Evolutionary conservation across 352 stramenopile genomes (phyloP).

Genomic region (Pythium aquatile): DNA sequence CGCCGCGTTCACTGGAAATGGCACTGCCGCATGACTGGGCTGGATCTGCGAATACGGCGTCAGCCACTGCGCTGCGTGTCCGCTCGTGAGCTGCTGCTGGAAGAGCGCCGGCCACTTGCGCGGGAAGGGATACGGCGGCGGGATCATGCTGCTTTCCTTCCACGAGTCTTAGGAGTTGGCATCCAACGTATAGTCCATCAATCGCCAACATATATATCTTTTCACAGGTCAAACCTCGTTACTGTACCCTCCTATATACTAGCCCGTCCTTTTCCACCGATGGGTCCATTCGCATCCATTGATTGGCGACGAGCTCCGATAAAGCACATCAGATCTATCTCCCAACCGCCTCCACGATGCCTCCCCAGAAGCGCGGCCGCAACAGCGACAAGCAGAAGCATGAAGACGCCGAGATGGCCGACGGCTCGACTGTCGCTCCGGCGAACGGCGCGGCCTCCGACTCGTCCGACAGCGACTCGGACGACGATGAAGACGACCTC

Average conservation of each 20-base stretch:
- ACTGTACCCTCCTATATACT: slow-evolving; percentile 1
- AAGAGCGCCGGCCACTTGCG: slow-evolving; percentile 59
- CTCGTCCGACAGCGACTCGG: slow-evolving; percentile 37
- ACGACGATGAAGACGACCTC: slow-evolving; percentile 55
- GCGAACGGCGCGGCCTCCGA: neutral
- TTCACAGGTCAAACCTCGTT: slow-evolving; percentile 3
- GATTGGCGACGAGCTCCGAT: slow-evolving; percentile 3
- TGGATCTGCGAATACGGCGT: slow-evolving; percentile 30
- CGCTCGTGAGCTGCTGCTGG: slow-evolving; percentile 24
- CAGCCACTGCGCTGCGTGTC: slow-evolving; percentile 38
- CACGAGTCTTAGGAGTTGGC: neutral
- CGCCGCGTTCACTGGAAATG: neutral
- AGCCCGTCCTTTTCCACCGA: neutral
- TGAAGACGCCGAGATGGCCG: slow-evolving; percentile 33
- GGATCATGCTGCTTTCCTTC: slow-evolving; percentile 35
- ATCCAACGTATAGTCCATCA: neutral
- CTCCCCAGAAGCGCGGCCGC: slow-evolving; percentile 37
- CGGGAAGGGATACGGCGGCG: slow-evolving; percentile 78
- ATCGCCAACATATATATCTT: slow-evolving; percentile 5
- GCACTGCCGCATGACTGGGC: no score
- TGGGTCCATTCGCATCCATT: slow-evolving; percentile 13
- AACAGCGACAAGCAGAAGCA: slow-evolving; percentile 23
- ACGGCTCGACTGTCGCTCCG: neutral
- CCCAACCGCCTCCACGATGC: slow-evolving; percentile 18
- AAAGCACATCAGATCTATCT: neutral